Base-by-base conservation (phyloP, 305 asterid genomes). In the Fraxinus latifolia region DNA sequence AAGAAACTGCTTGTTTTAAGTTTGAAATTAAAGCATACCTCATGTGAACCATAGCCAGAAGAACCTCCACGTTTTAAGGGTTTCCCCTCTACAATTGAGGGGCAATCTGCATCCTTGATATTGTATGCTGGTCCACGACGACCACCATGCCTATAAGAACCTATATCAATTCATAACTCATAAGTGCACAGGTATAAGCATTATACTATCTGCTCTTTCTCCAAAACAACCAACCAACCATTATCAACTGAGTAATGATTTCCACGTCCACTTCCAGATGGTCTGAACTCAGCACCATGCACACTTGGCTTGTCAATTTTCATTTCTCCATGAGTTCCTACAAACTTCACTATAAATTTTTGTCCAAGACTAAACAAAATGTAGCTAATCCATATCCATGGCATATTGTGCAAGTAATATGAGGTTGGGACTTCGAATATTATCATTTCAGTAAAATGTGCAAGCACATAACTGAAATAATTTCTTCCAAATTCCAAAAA, bases 141-240 rank as follows among this genome's bases (percentile, higher is more conserved):
- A 81, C 90, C 93, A 21, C 92, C 93, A 71, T 89, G 94, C 83
- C 89, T 94, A 84, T 81, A 85, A 76, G 93, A 89, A 79, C 98
- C 98, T 94, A 81, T 8, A 82, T 84, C 29, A 84, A 80, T 82
- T 75, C 79, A 70, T 81, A 32, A 77, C 74, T 34, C 33, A 77
- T 77, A 60, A 80, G 87, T 58, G 68, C 27, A 78, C 36, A 78
- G 37, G 36, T n/a, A 27, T 75, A 79, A 3, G 39, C 31, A 86
- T 42, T 21, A 82, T 39, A 77, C 8, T 29, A 29, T 19, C 76
- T 68, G 60, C 32, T 42, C 55, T 67, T 47, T 34, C 58, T 83
- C 44, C 76, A 23, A 68, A 79, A 7, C 67, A 81, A 80, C 14
- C 4, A 67, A 86, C 97, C 76, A 81, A 94, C 97, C 97, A 87